Evolutionary conservation across 169 alveolate genomes (phyloP).

Genomic region (Theileria equi): DNA sequence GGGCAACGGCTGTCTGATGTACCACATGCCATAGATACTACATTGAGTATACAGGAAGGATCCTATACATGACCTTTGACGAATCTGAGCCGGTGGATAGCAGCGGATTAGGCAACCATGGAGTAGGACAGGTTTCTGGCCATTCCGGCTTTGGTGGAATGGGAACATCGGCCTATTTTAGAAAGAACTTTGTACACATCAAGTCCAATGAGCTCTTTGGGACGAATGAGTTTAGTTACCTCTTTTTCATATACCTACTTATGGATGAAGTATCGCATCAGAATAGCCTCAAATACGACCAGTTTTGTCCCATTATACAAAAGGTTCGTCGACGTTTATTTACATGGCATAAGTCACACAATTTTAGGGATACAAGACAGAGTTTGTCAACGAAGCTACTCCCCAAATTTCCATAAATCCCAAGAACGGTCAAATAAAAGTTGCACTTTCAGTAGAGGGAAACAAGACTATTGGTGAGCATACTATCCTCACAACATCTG

Average conservation of each 20-base stretch:
- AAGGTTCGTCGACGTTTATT: constrained; percentile 62
- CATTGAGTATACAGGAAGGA: constrained; percentile 61
- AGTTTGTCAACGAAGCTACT: constrained; percentile 76
- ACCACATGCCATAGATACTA: no score
- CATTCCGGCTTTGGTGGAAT: constrained; percentile 85
- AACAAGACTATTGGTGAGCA: constrained; percentile 28
- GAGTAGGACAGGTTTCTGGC: constrained; percentile 77
- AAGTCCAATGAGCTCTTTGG: constrained; percentile 60
- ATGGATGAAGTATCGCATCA: constrained; percentile 70
- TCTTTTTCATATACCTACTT: constrained; percentile 74
- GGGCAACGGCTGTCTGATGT: no score
- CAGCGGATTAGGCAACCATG: constrained; percentile 82
- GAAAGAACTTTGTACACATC: constrained; percentile 76
- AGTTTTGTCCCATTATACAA: constrained; percentile 81
- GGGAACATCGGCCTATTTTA: constrained; percentile 79
- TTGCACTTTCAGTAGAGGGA: constrained; percentile 57
- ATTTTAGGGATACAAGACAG: constrained; percentile 73
- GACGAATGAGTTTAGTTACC: constrained; percentile 74
- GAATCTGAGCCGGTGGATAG: constrained; percentile 77
- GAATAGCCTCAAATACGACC: constrained; percentile 31
- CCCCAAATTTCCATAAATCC: constrained; percentile 84
- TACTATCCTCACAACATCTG: constrained; percentile 58
- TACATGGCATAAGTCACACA: not conserved
- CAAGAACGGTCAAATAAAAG: constrained; percentile 78
- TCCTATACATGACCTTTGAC: constrained; percentile 77